Evolutionary conservation across 306 rosid species (phyloP), one percentile per base, ranked within the genome.

Genomic region (Cicer pinnatifidum): DNA sequence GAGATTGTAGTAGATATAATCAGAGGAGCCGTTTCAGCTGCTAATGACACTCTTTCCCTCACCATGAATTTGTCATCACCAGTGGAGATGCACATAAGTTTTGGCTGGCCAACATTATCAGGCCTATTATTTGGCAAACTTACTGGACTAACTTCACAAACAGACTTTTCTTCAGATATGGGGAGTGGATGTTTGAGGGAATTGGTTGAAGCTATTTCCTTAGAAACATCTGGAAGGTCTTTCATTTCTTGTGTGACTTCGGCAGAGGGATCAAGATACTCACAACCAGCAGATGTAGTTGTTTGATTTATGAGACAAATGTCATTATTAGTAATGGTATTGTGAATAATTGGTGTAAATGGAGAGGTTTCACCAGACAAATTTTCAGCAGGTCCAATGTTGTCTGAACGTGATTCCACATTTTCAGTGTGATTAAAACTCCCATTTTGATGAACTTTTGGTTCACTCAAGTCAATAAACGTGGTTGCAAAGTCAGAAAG

Each of bases 1-100:
- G 86, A 73, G 33, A 80, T 56, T 78, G 50, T 72, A 61, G 84
- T 77, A 71, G 89, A 81, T 48, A 67, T 53, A 56, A 74, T 46
- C 20, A 85, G 76, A 39, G 90, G 79, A n/a, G 83, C 17, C 54
- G 84, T 78, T 65, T 85, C 93, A 60, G 81, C 67, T 41, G 63
- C 82, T 10, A 91, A 78, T 38, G 98, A 82, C 16, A 84, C 73
- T 70, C 81, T 82, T 81, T 89, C 97, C 71, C 84, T 83, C 58
- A 87, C 91, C 33, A 83, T 87, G 82, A 87, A 86, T 82, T 89
- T 86, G 71, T 89, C 98, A 47, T 92, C 88, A 20, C 88, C 88
- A 47, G 68, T 69, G 46, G 88, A 81, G 37, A 74, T 52, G 61
- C 73, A 62, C 67, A 50, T 66, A 47, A 33, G 54, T 7, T 79